Conservation (phyloP, 176 grass and related monocot species). For the Triticum monococcum region DNA sequence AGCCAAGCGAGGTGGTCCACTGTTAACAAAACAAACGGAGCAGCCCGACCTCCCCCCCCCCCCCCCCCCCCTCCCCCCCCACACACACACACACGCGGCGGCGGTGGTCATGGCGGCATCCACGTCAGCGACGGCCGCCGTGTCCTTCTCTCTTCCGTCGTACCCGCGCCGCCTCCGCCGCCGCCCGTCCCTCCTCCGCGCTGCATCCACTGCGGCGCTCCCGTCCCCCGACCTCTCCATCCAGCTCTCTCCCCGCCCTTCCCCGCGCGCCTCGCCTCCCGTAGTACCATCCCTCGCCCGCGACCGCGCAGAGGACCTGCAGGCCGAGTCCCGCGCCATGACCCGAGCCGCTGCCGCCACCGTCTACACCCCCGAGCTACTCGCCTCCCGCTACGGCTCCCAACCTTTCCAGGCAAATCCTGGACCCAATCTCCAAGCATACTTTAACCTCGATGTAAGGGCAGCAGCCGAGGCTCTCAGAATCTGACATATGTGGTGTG, state of each 20-base stretch:
- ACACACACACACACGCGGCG: too few species aligned
- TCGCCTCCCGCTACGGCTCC: slow-evolving; percentile 74
- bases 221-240: slow-evolving; percentile 47
- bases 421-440: not conserved
- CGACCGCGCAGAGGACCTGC: slow-evolving; percentile 69
- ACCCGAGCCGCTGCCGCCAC: slow-evolving; percentile 62
- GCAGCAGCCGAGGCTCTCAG: not conserved
- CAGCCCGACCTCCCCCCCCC: not conserved
- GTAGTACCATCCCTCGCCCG: slow-evolving; percentile 31
- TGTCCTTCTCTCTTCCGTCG: slow-evolving; percentile 13
- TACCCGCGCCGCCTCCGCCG: not conserved
- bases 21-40: slow-evolving; percentile 1
- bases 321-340: slow-evolving; percentile 86
- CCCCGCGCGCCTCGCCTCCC: slow-evolving; percentile 15
- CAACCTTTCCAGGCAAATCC: slow-evolving; percentile 53
- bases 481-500: slow-evolving; percentile 7
- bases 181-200: slow-evolving; percentile 14
- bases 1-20: not conserved
- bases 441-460: not conserved
- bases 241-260: slow-evolving; percentile 35
- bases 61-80: not conserved
- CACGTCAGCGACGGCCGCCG: slow-evolving; percentile 3
- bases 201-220: slow-evolving; percentile 57
- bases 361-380: slow-evolving; percentile 76
- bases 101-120: slow-evolving; percentile 26